Conservation (phyloP, 2,329 filamentous ascomycete species). For the Fusarium beomiforme region DNA sequence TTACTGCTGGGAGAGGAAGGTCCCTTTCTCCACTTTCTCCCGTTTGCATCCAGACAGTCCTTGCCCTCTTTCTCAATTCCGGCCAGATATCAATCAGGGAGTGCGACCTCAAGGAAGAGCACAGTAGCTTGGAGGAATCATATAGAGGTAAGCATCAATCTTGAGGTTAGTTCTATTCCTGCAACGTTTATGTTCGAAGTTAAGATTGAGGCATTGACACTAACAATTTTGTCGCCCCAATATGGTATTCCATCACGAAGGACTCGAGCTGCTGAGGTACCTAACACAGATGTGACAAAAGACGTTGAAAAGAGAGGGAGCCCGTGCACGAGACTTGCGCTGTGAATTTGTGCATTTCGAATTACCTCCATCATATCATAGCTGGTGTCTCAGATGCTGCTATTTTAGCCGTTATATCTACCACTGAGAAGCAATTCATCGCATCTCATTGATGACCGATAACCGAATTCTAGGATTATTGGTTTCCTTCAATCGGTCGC, state of each 20-base stretch:
- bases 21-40: slow-evolving; percentile 15
- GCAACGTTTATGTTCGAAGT: slow-evolving; percentile 1
- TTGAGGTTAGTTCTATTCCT: background rate
- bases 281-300: background rate
- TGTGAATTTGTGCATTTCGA: background rate
- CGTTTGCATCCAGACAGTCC: slow-evolving; percentile 16
- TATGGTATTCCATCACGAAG: background rate
- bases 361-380: background rate
- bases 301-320: background rate
- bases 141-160: background rate
- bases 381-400: background rate
- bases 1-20: background rate
- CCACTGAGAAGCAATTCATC: background rate
- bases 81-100: background rate
- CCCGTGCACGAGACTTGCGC: background rate
- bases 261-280: slow-evolving; percentile 5
- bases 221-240: background rate
- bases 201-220: background rate
- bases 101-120: background rate
- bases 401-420: background rate
- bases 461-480: background rate
- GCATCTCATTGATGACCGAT: background rate
- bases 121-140: background rate
- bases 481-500: background rate
- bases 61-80: background rate